A percentile compares a stretch with the other conserved stretches of the same genome.
Evolutionary conservation across 768 basidiomycete genomes (phyloP).

Genomic region (Mycena galopus): DNA sequence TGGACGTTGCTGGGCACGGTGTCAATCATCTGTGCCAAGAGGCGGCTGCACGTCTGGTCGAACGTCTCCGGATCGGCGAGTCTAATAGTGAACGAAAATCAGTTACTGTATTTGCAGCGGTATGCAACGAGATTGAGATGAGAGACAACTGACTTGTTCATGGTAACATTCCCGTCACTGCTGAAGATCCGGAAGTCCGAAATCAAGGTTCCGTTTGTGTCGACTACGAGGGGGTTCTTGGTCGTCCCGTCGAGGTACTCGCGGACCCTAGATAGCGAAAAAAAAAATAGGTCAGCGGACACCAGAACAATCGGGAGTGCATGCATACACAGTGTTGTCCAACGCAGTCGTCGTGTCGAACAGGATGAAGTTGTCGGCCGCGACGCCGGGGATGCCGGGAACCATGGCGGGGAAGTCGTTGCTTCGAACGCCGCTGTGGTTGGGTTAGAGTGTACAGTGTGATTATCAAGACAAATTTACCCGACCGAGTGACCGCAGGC

Average conservation of each 20-base stretch:
- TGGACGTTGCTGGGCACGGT: slow-evolving; percentile 59
- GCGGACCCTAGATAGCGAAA: slow-evolving; percentile 46
- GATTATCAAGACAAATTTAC: slow-evolving; percentile 7
- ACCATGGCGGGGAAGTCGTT: slow-evolving; percentile 30
- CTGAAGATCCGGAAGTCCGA: slow-evolving; percentile 59
- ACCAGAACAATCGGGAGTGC: background rate
- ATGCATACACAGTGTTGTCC: slow-evolving; percentile 56
- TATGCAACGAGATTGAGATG: slow-evolving; percentile 17
- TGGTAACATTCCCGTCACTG: slow-evolving; percentile 56
- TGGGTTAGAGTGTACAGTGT: background rate
- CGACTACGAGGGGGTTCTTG: slow-evolving; percentile 52
- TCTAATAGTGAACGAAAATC: slow-evolving; percentile 38
- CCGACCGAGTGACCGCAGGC: slow-evolving; percentile 32
- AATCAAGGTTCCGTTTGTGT: slow-evolving; percentile 40
- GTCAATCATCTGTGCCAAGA: slow-evolving; percentile 62
- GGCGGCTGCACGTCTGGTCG: slow-evolving; percentile 51
- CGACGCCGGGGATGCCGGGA: slow-evolving; percentile 11
- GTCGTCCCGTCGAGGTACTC: slow-evolving; percentile 57
- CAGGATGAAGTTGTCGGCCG: slow-evolving; percentile 23
- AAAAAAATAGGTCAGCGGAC: slow-evolving; percentile 23
- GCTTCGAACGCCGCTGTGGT: slow-evolving; percentile 23
- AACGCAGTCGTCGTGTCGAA: slow-evolving; percentile 58
- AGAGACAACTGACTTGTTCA: slow-evolving; percentile 48
- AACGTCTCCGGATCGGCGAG: slow-evolving; percentile 52
- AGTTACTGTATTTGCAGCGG: slow-evolving; percentile 3